Evolutionary conservation across 83 land plant genomes (phyloP).

Genomic region (Picea abies): DNA sequence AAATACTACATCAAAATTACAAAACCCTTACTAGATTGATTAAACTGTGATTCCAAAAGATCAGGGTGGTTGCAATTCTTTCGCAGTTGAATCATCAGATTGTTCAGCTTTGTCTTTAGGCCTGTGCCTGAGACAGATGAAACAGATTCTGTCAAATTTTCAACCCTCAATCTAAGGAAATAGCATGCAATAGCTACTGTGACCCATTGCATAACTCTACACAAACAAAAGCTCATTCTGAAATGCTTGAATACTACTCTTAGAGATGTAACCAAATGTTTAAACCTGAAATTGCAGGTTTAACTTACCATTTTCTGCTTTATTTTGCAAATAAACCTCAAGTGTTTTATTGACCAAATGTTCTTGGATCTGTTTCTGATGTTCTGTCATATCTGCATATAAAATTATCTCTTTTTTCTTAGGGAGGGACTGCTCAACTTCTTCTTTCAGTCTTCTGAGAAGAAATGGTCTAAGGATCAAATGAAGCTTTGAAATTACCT

Average conservation of each 20-base stretch:
- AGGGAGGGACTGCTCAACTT: constrained; percentile 61
- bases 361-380: too few relatives aligned
- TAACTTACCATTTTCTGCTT: too few relatives aligned
- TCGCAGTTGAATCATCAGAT: constrained; percentile 76
- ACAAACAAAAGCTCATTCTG: too few relatives aligned
- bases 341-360: too few relatives aligned
- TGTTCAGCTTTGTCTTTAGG: constrained; percentile 58
- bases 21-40: constrained; percentile 53
- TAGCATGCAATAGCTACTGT: not conserved
- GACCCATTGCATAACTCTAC: too few relatives aligned
- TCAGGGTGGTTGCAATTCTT: constrained; percentile 86
- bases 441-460: constrained; percentile 81
- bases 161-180: not conserved
- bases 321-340: too few relatives aligned
- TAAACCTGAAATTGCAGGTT: too few relatives aligned
- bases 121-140: constrained; percentile 11
- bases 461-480: constrained; percentile 69
- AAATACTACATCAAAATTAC: not conserved
- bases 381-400: too few relatives aligned
- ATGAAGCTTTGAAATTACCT: constrained; percentile 89
- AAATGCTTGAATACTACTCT: too few relatives aligned
- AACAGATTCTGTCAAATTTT: too few relatives aligned
- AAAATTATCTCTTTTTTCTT: too few relatives aligned
- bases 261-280: not conserved
- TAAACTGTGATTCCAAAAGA: constrained; percentile 60